Evolutionary conservation across 495 filamentous ascomycete genomes (phyloP).

Genomic region (Penicillium pancosmium): DNA sequence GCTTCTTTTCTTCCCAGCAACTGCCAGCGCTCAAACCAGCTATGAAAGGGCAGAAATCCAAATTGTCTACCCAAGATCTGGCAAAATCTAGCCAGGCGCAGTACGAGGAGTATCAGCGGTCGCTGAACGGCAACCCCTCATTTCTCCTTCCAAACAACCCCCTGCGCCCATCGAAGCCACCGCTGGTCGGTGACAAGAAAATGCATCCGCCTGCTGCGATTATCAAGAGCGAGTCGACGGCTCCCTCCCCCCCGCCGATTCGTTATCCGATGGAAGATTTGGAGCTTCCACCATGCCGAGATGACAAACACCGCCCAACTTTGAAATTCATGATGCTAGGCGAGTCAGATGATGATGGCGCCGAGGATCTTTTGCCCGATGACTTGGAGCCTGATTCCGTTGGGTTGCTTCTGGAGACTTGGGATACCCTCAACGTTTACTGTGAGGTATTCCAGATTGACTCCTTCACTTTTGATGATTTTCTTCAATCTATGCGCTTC

Average conservation of each 20-base stretch:
- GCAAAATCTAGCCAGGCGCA: conserved; percentile 49
- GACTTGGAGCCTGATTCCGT: conserved; percentile 79
- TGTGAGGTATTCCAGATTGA: conserved; percentile 91
- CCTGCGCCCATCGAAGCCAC: conserved; percentile 38
- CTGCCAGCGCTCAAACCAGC: conserved; percentile 81
- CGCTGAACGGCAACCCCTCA: conserved; percentile 52
- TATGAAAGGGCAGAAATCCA: conserved; percentile 74
- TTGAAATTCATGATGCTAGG: conserved; percentile 77
- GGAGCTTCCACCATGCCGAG: conserved; percentile 65
- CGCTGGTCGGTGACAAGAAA: conserved; percentile 45
- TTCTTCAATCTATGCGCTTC: conserved; percentile 82
- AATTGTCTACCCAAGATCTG: conserved; percentile 49
- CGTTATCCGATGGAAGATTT: conserved; percentile 97
- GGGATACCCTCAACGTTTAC: conserved; percentile 96
- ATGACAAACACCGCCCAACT: conserved; percentile 65
- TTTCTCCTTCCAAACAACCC: conserved; percentile 42
- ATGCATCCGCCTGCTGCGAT: conserved; percentile 33
- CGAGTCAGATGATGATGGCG: conserved; percentile 41
- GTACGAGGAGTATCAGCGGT: conserved; percentile 56
- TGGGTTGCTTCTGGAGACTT: conserved; percentile 80
- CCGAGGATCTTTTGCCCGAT: conserved; percentile 48
- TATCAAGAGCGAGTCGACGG: conserved; percentile 44
- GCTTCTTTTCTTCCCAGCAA: conserved; percentile 56
- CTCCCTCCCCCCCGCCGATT: conserved; percentile 74
- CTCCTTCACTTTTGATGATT: conserved; percentile 98